Percentiles rank a stretch among this genome's conserved stretches.
These are phyloP conservation scores for Zostera marina DNA, from an alignment of 116 monocot species.

Conservation along the genomic window DNA sequence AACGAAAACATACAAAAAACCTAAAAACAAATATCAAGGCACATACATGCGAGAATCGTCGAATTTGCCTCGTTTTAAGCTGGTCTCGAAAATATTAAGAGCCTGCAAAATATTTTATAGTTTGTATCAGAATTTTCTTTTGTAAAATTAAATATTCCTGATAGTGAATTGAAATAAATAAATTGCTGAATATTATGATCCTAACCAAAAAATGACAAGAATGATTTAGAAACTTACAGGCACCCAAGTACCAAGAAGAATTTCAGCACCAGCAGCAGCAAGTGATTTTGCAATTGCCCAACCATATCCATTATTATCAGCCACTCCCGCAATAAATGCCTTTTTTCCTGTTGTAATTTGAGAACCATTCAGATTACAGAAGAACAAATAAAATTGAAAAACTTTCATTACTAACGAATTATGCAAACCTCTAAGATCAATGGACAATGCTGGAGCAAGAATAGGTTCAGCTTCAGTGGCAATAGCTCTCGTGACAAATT, in stretches of 20 bases:
- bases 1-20: not conserved
- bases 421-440: constrained; percentile 3
- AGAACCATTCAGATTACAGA: no score
- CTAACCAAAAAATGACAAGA: not conserved
- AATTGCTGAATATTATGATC: no score
- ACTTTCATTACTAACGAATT: not conserved
- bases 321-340: constrained; percentile 98
- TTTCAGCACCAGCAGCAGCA: constrained; percentile 98
- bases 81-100: constrained; percentile 89
- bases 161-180: no score
- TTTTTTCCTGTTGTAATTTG: constrained; percentile 49
- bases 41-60: constrained; percentile 69
- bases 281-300: constrained; percentile 99
- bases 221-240: constrained; percentile 51
- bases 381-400: not conserved
- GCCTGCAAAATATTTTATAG: constrained; percentile 27
- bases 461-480: not conserved
- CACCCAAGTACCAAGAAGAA: constrained; percentile 98
- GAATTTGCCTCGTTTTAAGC: constrained; percentile 85
- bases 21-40: not conserved
- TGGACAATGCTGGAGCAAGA: not conserved
- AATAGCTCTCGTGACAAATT: not conserved
- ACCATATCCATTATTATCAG: constrained; percentile 99
- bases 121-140: not conserved
- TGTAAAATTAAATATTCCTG: no score